Conservation (phyloP, 202 grass and related monocot genomes). For the Zoysia matrella region DNA sequence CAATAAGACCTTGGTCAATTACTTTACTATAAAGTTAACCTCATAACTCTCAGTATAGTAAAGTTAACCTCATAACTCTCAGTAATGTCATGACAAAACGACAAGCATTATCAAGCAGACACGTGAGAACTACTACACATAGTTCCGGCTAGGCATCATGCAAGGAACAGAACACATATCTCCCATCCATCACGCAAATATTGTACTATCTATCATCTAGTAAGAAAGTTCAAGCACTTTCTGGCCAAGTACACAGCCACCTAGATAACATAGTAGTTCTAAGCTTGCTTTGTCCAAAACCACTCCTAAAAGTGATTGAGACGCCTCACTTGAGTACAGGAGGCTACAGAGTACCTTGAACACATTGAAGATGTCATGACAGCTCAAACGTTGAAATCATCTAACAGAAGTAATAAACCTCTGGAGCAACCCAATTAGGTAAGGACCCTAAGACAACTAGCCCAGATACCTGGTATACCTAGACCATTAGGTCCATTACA, state of each 20-base stretch:
- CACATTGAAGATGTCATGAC: neutral
- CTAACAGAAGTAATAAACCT: constrained; percentile 5
- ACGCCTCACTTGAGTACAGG: neutral
- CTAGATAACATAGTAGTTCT: neutral
- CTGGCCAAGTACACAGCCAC: constrained; percentile 25
- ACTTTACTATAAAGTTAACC: neutral
- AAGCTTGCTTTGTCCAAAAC: constrained; percentile 38
- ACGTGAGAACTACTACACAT: constrained; percentile 6
- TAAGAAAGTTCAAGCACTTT: constrained; percentile 35
- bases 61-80: neutral
- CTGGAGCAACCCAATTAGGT: neutral
- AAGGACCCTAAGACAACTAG: neutral
- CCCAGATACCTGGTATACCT: neutral
- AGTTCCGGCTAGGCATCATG: constrained; percentile 26
- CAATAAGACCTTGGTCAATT: constrained; percentile 8
- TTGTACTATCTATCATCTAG: constrained; percentile 27
- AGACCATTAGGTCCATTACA: neutral
- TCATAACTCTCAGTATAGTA: no score
- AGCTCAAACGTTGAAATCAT: constrained; percentile 40
- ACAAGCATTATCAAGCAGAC: constrained; percentile 15
- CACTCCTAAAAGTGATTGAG: constrained; percentile 6
- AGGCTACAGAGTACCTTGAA: constrained; percentile 3
- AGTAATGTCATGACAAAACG: neutral
- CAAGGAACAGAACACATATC: constrained; percentile 4
- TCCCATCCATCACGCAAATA: constrained; percentile 19